These are phyloP conservation scores for Acephala macrosclerotiorum DNA, from an alignment of 2,329 filamentous ascomycete species.

Conservation along the genomic window DNA sequence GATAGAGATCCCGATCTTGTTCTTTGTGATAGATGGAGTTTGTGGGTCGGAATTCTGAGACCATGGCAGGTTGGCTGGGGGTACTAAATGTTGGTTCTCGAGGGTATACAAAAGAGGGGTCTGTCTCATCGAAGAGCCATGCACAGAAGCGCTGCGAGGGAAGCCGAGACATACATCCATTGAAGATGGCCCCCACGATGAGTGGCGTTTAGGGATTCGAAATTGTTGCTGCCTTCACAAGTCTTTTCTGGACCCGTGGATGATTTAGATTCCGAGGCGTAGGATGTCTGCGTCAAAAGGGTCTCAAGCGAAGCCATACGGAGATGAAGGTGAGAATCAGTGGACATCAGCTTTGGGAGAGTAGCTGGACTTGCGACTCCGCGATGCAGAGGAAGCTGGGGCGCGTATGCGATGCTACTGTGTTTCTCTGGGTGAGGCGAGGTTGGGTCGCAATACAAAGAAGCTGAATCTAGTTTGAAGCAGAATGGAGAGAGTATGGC, in stretches of 20 bases:
- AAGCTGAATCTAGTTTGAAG: not conserved
- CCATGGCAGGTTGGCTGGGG: not conserved
- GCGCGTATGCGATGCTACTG: not conserved
- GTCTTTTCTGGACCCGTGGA: no score
- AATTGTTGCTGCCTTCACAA: not conserved
- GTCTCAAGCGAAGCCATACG: not conserved
- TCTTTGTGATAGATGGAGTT: not conserved
- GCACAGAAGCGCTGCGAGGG: not conserved
- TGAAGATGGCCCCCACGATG: slow-evolving; percentile 6
- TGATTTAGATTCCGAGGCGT: no score
- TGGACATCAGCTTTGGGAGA: not conserved
- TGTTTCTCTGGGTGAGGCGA: not conserved
- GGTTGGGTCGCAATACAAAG: not conserved
- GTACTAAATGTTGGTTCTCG: not conserved
- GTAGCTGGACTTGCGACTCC: slow-evolving; percentile 8
- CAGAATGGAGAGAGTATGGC: not conserved
- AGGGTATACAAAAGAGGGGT: not conserved
- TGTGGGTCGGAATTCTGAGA: not conserved
- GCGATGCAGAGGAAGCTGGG: not conserved
- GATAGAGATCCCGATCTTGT: not conserved
- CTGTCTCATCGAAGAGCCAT: not conserved
- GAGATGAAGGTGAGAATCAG: not conserved
- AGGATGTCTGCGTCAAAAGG: not conserved
- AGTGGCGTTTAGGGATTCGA: not conserved
- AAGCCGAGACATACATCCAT: not conserved